Evolutionary conservation across 495 filamentous ascomycete species (phyloP).

Genomic region (Penicillium nucicola): DNA sequence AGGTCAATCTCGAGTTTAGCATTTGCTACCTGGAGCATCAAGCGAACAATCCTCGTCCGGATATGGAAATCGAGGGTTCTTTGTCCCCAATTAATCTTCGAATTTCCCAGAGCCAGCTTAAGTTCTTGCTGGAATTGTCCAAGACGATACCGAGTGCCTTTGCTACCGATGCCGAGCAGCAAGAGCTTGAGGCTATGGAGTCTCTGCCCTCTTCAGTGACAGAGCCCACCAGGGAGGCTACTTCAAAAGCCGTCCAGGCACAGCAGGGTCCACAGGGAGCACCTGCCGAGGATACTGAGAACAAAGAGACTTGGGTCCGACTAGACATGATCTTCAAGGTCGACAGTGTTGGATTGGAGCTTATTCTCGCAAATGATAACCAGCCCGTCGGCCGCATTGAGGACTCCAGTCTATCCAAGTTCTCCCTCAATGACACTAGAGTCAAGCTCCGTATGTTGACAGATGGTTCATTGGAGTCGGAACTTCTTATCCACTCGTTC

Average conservation of each 20-base stretch:
- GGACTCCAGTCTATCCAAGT: slow-evolving; percentile 81
- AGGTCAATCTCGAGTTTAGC: slow-evolving; percentile 89
- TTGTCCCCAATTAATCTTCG: slow-evolving; percentile 90
- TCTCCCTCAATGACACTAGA: slow-evolving; percentile 87
- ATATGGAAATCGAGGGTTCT: slow-evolving; percentile 83
- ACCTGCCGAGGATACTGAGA: slow-evolving; percentile 59
- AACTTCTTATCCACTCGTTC: slow-evolving; percentile 90
- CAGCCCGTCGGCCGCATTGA: slow-evolving; percentile 75
- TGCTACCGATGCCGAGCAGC: slow-evolving; percentile 68
- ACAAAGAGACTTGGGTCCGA: slow-evolving; percentile 79
- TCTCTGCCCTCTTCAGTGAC: slow-evolving; percentile 58
- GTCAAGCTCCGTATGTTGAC: slow-evolving; percentile 94
- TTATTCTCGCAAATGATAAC: slow-evolving; percentile 72
- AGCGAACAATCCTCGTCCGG: slow-evolving; percentile 72
- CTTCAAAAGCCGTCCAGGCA: slow-evolving; percentile 41
- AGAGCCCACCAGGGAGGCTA: slow-evolving; percentile 43
- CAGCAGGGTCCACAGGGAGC: slow-evolving; percentile 38
- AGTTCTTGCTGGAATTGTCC: slow-evolving; percentile 80
- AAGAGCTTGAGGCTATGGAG: slow-evolving; percentile 59
- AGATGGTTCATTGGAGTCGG: slow-evolving; percentile 87
- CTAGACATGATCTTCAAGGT: slow-evolving; percentile 91
- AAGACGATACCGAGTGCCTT: slow-evolving; percentile 85
- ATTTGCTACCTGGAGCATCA: slow-evolving; percentile 88
- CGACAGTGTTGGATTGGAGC: slow-evolving; percentile 79
- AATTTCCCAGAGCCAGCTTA: slow-evolving; percentile 86